Evolutionary conservation across 352 stramenopile genomes (phyloP).

Genomic region (Globisporangium spinosum): DNA sequence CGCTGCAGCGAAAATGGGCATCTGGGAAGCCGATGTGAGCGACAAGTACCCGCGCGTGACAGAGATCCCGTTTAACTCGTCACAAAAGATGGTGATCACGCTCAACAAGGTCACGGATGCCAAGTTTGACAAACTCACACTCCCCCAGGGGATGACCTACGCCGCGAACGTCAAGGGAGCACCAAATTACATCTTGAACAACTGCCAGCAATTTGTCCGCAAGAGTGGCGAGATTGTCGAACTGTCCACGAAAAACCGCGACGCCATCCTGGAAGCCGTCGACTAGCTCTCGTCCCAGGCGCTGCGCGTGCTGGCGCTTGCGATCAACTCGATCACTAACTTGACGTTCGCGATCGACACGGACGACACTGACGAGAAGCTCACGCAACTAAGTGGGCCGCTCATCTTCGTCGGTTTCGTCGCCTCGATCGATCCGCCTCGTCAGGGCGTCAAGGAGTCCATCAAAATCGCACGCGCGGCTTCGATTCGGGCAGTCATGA

Average conservation of each 20-base stretch:
- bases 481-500: slow-evolving; percentile 68
- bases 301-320: slow-evolving; percentile 72
- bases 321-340: slow-evolving; percentile 36
- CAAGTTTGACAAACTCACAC: slow-evolving; percentile 26
- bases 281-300: slow-evolving; percentile 35
- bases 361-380: slow-evolving; percentile 30
- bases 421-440: slow-evolving; percentile 68
- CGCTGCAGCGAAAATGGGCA: slow-evolving; percentile 36
- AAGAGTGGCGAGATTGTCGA: slow-evolving; percentile 25
- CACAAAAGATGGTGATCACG: slow-evolving; percentile 88
- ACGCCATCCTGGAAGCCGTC: slow-evolving; percentile 28
- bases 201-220: slow-evolving; percentile 31
- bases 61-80: slow-evolving; percentile 91
- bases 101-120: slow-evolving; percentile 15
- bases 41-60: slow-evolving; percentile 47
- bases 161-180: slow-evolving; percentile 39
- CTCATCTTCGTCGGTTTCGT: slow-evolving; percentile 89
- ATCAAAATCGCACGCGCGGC: slow-evolving; percentile 28
- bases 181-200: slow-evolving; percentile 37
- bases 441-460: slow-evolving; percentile 35
- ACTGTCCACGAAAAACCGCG: slow-evolving; percentile 19
- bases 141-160: slow-evolving; percentile 18
- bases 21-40: slow-evolving; percentile 26
- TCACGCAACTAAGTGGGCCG: slow-evolving; percentile 26
- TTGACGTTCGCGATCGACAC: slow-evolving; percentile 20